Evolutionary conservation across 306 rosid genomes (phyloP), one percentile per base, ranked within the genome.

Genomic region (Lablab purpureus): DNA sequence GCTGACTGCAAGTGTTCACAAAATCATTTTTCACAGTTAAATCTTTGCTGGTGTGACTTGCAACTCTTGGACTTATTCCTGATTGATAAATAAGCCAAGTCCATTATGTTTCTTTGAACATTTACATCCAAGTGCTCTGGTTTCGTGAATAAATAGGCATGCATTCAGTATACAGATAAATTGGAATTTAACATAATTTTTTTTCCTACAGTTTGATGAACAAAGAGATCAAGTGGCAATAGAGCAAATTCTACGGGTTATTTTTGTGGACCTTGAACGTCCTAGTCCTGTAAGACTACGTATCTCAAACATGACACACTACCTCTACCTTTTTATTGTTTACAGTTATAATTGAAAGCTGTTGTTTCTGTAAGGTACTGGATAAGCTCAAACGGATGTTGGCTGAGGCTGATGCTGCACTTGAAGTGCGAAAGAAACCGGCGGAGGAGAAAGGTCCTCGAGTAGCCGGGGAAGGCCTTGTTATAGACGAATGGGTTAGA

Each of bases 401-500:
- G 76, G 99, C 99, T 21, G 99, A 88, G 80, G 93, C 98, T 1
- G 99, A 95, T 62, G 97, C 97, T 71, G 96, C 89, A 5, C 76
- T 88, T 64, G 98, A 95, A 84, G 86, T 82, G 0, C 89, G 93
- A n/a, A 89, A 91, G 76, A 95, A 90, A 78, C 96, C 91, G 18
- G 88, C 90, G 6, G 94, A 89, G 89, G 98, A 95, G 65, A 70
- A 87, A 7, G 93, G 95, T 70, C 90, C 98, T 7, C 83, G 88
- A 34, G 79, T 89, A 30, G 94, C 85, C 4, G 98, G 96, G 34
- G 98, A 91, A 82, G 97, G 99, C 63, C 97, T 89, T 63, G 96
- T 95, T 79, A 87, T 95, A 74, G 97, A 95, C 51, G 99, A 95
- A 93, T 95, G 99, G 99, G 99, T 95, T 70, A 86, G 94, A 67